Evolutionary conservation across 306 rosid genomes (phyloP).

Genomic region (Nissolia schottii): DNA sequence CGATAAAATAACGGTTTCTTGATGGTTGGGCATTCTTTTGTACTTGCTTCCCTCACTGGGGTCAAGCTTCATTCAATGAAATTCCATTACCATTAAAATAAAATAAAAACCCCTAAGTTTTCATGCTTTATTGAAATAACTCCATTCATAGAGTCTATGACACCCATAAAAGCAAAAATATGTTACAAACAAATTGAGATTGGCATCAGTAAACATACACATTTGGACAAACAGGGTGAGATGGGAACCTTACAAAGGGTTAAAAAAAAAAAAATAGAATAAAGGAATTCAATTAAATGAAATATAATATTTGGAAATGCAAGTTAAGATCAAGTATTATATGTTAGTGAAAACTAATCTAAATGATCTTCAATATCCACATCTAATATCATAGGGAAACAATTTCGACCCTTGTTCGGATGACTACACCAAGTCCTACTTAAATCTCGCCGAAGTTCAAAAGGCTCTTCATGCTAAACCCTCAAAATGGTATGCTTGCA

Average conservation of each 20-base stretch:
- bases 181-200: neutral
- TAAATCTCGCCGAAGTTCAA: conserved; percentile 55
- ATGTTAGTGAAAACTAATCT: neutral
- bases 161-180: neutral
- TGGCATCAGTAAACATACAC: neutral
- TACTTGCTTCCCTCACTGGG: too few relatives aligned
- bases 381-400: conserved; percentile 28
- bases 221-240: neutral
- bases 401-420: conserved; percentile 55
- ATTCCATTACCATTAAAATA: too few relatives aligned
- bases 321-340: neutral
- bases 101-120: neutral
- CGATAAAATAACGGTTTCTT: too few relatives aligned
- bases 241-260: neutral
- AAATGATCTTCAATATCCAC: neutral
- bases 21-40: too few relatives aligned
- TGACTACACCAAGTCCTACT: conserved; percentile 31
- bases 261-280: neutral
- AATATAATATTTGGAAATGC: neutral
- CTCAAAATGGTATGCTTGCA: conserved; percentile 43
- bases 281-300: neutral
- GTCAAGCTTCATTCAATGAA: too few relatives aligned
- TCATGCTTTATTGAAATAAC: neutral
- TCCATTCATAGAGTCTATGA: neutral
- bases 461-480: conserved; percentile 47